Base-by-base conservation (phyloP, 306 rosid species). In the Astragalus membranaceus region DNA sequence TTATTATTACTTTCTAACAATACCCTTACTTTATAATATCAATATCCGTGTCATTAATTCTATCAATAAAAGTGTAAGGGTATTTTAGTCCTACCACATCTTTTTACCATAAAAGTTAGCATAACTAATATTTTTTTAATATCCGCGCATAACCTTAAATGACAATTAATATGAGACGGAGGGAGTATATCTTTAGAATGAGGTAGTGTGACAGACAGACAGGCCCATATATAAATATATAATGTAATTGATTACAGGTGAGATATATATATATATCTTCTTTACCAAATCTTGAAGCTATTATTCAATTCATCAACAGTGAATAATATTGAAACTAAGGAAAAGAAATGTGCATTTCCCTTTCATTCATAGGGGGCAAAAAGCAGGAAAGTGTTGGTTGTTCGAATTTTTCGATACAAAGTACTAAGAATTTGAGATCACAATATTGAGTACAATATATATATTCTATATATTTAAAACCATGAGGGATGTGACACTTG, bases 321-420 rank as follows among this genome's bases (percentile, higher is more conserved):
- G 30, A 26, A 26, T 26, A n/a, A n/a, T n/a, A 26, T 26, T 52
- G 77, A 69, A 71, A 11, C 39, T 70, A 75, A 56, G 76, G 80
- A 26, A n/a, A 83, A 74, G 77, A 77, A 75, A n/a, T 61, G 37
- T 58, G 76, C 32, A 56, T 26, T 9, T 55, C 46, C 67, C 47
- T 77, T 85, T 78, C 85, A 77, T 75, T 61, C 69, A 81, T 73
- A 80, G 68, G 75, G 52, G 53, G 75, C 74, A 78, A 46, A 79
- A 67, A 57, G 48, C 57, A 63, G 73, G 68, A 59, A 66, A 39
- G 57, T 78, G 83, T 80, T 81, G 82, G 88, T 82, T 88, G 91
- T 78, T 89, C 63, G 88, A 80, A 74, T 74, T 89, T 75, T 68
- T 54, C 64, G 64, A 78, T 58, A 78, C 82, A 26, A n/a, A 54